Percentiles rank a stretch among this genome's conserved stretches.
Evolutionary conservation across 495 filamentous ascomycete species (phyloP).

Genomic region (Parmelia sp.): DNA sequence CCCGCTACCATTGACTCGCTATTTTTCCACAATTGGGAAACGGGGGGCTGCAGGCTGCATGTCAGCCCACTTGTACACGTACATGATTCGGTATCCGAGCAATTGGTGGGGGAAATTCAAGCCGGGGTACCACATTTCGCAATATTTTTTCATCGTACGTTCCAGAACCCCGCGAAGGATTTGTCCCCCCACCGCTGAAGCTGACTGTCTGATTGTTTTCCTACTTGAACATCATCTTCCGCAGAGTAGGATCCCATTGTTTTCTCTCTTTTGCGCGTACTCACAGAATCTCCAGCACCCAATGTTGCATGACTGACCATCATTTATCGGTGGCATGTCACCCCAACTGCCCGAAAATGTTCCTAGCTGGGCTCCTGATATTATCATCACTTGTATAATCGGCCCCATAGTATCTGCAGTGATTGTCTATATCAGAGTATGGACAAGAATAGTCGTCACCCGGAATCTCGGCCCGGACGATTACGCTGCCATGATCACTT

Average conservation of each 20-base stretch:
- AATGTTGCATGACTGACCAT: background rate
- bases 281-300: background rate
- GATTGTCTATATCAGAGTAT: constrained; percentile 14
- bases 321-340: background rate
- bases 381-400: constrained; percentile 12
- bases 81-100: too few species aligned
- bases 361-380: background rate
- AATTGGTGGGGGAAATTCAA: too few species aligned
- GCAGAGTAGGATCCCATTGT: background rate
- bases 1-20: too few species aligned
- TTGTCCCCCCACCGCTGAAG: too few species aligned
- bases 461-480: constrained; percentile 16
- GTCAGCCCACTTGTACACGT: too few species aligned
- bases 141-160: too few species aligned
- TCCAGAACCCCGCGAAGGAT: too few species aligned
- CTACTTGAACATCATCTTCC: background rate
- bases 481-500: constrained; percentile 10
- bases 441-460: constrained; percentile 3
- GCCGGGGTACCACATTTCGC: too few species aligned
- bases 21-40: too few species aligned
- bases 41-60: too few species aligned
- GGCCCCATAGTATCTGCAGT: constrained; percentile 8
- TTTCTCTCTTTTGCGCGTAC: too few species aligned
- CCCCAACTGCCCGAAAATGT: constrained; percentile 1
- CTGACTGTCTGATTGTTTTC: too few species aligned